These are phyloP conservation scores for Coniferiporia sulphurascens DNA, from an alignment of 1,284 basidiomycete genomes.

Conservation along the genomic window DNA sequence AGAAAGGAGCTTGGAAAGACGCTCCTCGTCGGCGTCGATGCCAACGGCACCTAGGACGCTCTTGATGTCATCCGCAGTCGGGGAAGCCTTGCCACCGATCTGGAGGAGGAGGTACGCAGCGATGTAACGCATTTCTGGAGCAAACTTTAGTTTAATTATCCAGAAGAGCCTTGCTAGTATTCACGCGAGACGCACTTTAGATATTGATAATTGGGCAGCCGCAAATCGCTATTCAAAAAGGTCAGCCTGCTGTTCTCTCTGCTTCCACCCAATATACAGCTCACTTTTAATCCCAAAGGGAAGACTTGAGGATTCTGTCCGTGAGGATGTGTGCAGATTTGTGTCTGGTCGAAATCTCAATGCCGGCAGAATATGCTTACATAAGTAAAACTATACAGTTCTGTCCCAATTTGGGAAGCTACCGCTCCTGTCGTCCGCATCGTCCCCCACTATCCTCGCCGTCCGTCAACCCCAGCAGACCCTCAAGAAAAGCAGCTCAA, in stretches of 20 bases:
- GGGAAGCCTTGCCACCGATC: slow-evolving; percentile 88
- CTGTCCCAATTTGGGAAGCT: background rate
- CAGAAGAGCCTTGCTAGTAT: background rate
- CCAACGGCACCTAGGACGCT: slow-evolving; percentile 84
- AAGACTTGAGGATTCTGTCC: slow-evolving; percentile 88
- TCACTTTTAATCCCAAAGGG: slow-evolving; percentile 82
- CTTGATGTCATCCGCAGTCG: slow-evolving; percentile 88
- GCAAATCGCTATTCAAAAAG: slow-evolving; percentile 54
- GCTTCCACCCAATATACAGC: slow-evolving; percentile 21
- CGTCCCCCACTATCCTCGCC: slow-evolving; percentile 22
- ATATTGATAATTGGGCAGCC: slow-evolving; percentile 56
- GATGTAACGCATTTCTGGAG: slow-evolving; percentile 78
- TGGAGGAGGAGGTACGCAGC: slow-evolving; percentile 98
- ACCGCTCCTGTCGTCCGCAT: background rate
- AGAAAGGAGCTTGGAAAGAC: slow-evolving; percentile 82
- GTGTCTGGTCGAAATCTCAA: background rate
- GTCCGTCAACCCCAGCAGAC: slow-evolving; percentile 31
- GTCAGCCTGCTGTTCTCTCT: background rate
- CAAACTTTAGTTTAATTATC: background rate
- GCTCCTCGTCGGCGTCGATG: slow-evolving; percentile 84
- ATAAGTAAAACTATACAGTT: slow-evolving; percentile 21
- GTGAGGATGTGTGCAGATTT: background rate
- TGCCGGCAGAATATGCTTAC: slow-evolving; percentile 5
- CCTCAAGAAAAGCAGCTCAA: slow-evolving; percentile 6
- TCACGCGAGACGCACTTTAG: slow-evolving; percentile 5